Percentiles rank a stretch among this genome's conserved stretches.
Evolutionary conservation across 73 alveolate species (phyloP).

Genomic region (Symbiodinium pilosum): DNA sequence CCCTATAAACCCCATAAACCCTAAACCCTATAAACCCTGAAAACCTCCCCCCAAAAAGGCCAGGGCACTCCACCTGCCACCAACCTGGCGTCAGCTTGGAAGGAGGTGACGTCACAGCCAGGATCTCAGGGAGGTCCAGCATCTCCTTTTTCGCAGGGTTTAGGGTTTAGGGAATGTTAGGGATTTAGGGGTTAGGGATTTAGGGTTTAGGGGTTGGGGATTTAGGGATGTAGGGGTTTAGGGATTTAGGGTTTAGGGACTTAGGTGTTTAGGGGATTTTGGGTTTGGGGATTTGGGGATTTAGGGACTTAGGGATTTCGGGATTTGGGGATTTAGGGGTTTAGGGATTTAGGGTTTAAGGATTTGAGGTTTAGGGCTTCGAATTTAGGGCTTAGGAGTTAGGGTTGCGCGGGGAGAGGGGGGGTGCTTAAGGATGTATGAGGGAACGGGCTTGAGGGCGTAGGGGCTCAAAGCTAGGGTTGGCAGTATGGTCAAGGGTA

Average conservation of each 20-base stretch:
- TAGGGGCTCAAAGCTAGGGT: no score
- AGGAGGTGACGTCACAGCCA: slow-evolving; percentile 28
- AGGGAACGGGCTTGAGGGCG: no score
- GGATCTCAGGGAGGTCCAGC: slow-evolving; percentile 54
- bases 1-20: neutral
- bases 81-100: slow-evolving; percentile 29
- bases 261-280: no score
- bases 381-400: neutral
- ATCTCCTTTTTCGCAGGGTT: slow-evolving; percentile 13
- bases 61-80: slow-evolving; percentile 6
- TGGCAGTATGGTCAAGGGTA: no score
- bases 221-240: neutral
- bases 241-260: neutral
- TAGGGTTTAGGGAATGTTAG: neutral
- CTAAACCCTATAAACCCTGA: neutral
- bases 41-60: neutral
- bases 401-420: no score
- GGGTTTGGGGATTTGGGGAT: neutral
- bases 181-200: neutral
- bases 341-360: neutral
- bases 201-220: neutral
- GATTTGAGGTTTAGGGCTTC: neutral
- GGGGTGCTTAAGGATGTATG: no score
- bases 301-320: neutral
- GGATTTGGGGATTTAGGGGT: neutral